phyloP scores from a whole-genome alignment of 2,329 filamentous ascomycete species.

The Magnaporthiopsis poae region DNA sequence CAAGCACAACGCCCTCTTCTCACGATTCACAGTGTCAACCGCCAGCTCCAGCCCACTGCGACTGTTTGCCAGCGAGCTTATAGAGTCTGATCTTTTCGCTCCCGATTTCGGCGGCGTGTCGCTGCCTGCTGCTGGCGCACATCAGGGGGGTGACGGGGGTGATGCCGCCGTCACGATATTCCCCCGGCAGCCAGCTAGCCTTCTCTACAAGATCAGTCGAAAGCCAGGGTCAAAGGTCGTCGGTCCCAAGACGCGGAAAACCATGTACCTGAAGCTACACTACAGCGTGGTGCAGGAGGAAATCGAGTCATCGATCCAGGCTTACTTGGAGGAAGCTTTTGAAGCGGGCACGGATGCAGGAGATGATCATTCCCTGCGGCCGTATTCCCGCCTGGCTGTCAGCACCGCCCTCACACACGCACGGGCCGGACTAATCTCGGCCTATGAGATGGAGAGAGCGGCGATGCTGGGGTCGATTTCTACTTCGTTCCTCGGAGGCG shows the following conservation, averaged over 20 bases:
- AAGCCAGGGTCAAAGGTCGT: constrained; percentile 28
- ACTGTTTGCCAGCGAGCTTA: constrained; percentile 60
- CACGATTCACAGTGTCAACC: constrained; percentile 81
- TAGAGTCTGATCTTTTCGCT: constrained; percentile 59
- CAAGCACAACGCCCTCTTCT: constrained; percentile 72
- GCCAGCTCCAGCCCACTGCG: constrained; percentile 65
- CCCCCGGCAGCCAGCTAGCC: constrained; percentile 67
- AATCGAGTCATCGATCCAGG: constrained; percentile 42
- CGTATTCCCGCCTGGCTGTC: constrained; percentile 38
- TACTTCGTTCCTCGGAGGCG: constrained; percentile 35
- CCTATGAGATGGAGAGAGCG: constrained; percentile 46
- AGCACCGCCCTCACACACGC: constrained; percentile 35
- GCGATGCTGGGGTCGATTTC: constrained; percentile 42
- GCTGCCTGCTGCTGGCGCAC: constrained; percentile 24
- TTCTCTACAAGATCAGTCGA: constrained; percentile 68
- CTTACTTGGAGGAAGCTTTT: constrained; percentile 27
- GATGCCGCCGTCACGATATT: constrained; percentile 54
- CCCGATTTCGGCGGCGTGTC: constrained; percentile 45
- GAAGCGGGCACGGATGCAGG: constrained; percentile 22
- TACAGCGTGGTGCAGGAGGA: constrained; percentile 73
- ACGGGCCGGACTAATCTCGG: constrained; percentile 29
- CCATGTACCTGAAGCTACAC: constrained; percentile 58
- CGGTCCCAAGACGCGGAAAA: constrained; percentile 28
- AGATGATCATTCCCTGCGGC: constrained; percentile 26
- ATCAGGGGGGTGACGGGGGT: constrained; percentile 9